Conservation (phyloP, 2,329 filamentous ascomycete species). For the Gaeumannomyces sp. region DNA sequence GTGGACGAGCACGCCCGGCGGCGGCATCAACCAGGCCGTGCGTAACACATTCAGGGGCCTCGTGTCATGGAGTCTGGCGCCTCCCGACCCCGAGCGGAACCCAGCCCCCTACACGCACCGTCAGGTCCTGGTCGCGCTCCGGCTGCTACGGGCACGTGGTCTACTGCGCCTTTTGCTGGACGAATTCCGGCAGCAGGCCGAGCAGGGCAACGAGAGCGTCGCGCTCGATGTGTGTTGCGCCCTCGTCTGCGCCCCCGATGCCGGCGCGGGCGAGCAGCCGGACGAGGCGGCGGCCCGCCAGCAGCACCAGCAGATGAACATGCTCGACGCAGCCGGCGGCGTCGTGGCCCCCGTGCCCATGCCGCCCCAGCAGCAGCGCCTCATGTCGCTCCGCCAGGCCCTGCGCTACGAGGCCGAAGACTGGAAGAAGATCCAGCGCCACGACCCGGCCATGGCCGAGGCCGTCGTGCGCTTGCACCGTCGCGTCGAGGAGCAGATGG, state of each 20-base stretch:
- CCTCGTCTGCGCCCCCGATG: constrained; percentile 62
- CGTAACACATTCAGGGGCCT: constrained; percentile 57
- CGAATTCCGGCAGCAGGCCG: constrained; percentile 58
- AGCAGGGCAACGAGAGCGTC: constrained; percentile 47
- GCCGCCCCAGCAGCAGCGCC: constrained; percentile 34
- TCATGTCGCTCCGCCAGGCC: constrained; percentile 53
- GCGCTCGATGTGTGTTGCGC: constrained; percentile 65
- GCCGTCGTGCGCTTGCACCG: constrained; percentile 56
- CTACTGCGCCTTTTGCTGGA: constrained; percentile 59
- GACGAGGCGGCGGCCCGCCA: constrained; percentile 21
- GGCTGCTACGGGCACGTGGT: constrained; percentile 55
- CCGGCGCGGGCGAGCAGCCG: constrained; percentile 27
- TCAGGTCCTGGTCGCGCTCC: constrained; percentile 55
- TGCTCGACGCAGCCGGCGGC: constrained; percentile 26
- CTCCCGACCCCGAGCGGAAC: constrained; percentile 42
- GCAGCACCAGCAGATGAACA: constrained; percentile 9
- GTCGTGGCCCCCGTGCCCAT: constrained; percentile 22
- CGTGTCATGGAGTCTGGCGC: constrained; percentile 59
- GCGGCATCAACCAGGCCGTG: constrained; percentile 51
- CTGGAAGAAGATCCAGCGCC: constrained; percentile 48
- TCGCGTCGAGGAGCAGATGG: constrained; percentile 60
- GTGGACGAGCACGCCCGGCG: constrained; percentile 53
- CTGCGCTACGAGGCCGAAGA: constrained; percentile 53
- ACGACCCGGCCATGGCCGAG: constrained; percentile 51
- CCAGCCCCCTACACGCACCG: constrained; percentile 67